Evolutionary conservation across 1,284 basidiomycete genomes (phyloP), one percentile per base, ranked within the genome.

Genomic region (Apiotrichum domesticum): DNA sequence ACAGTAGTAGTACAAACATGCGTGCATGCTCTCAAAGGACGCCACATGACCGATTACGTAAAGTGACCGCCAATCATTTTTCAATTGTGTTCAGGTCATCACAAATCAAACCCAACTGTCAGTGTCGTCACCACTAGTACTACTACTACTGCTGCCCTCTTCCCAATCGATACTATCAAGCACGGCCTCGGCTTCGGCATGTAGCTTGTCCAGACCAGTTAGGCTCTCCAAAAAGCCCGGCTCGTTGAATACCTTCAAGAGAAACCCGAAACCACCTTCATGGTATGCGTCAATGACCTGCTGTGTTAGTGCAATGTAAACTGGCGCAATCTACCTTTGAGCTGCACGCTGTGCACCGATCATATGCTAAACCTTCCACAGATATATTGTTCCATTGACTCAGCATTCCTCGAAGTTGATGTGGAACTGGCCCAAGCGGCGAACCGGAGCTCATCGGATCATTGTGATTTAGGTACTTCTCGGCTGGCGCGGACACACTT

Each of bases 361-460:
- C 83, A 71, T 89, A 98, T 0, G 93, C 90, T 2, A 87, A 84
- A 0, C 93, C 95, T 0, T 87, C 84, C 54, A 98, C 85, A 35
- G 85, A 83, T 64, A 95, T 78, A 43, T 85, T 92, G 49, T 85
- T 81, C 80, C 96, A 98, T 59, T 89, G 86, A 4, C 85, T 84
- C 8, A 98, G 80, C 78, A 86, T 91, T 0, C 94, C 96, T 0
- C 96, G 84, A 5, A 98, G 79, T 71, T 98, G 95, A 72, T 98
- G 96, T 1, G 95, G 95, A 0, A 97, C 87, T 3, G 87, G 78
- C 0, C 94, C 94, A 1, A 98, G 82, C 0, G 76, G 89, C 79
- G 72, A 88, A 79, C 32, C n/a, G 14, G 6, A 21, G 21, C 32
- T 14, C 6, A 2, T 10, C 5, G 37, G 11, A 6, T 11, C 40